phyloP scores from a whole-genome alignment of 108 stramenopile species.

The Aurantiochytrium sp. region DNA sequence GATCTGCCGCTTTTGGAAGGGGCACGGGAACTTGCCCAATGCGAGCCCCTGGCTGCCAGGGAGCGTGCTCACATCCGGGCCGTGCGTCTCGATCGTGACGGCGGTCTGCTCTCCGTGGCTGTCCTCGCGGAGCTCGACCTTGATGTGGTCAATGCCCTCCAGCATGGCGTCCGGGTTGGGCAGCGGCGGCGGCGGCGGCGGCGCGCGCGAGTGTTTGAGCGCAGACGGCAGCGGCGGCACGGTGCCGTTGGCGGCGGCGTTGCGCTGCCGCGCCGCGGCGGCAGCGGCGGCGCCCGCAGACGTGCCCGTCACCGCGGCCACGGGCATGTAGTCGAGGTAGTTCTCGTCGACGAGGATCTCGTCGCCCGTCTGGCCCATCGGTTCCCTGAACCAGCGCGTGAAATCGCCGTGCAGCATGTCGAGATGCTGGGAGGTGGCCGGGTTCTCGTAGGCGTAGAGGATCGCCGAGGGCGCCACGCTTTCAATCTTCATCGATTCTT shows the following conservation, averaged over 20 bases:
- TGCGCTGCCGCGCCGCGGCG: neutral
- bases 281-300: neutral
- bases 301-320: neutral
- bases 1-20: neutral
- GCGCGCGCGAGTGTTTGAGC: neutral
- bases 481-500: neutral
- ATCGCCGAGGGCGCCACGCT: neutral
- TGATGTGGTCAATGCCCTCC: neutral
- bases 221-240: too few relatives aligned
- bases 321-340: neutral
- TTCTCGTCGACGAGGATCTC: neutral
- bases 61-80: neutral
- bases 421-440: neutral
- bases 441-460: neutral
- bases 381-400: neutral
- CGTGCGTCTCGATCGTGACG: neutral
- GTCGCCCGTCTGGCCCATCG: neutral
- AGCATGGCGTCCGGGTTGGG: neutral
- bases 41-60: neutral
- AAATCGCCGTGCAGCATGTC: neutral
- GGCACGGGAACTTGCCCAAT: neutral
- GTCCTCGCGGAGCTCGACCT: neutral
- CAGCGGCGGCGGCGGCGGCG: neutral
- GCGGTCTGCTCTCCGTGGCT: neutral
- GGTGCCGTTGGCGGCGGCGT: too few relatives aligned